These are phyloP conservation scores for Eucalyptus virginea DNA, from an alignment of 345 rosid species.

Conservation along the genomic window DNA sequence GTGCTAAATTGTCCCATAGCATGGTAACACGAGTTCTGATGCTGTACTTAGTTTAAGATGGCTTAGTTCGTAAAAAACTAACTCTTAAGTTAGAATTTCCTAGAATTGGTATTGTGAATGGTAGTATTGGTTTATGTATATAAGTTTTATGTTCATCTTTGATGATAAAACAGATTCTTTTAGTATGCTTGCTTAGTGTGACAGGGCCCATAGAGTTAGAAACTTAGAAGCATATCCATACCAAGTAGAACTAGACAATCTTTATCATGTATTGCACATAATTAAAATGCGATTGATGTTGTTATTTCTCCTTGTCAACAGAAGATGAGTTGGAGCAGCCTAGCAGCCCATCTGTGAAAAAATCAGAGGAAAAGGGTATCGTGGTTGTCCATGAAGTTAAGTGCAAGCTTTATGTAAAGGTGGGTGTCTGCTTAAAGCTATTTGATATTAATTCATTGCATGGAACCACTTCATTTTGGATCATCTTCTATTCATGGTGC, in stretches of 20 bases:
- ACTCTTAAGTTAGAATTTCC: neutral
- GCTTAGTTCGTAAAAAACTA: neutral
- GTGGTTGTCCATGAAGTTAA: conserved; percentile 86
- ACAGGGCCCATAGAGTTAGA: neutral
- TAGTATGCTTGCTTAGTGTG: neutral
- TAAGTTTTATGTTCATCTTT: neutral
- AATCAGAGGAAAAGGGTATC: conserved; percentile 77
- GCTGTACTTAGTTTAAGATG: neutral
- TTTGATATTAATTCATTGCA: neutral
- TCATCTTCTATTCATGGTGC: neutral
- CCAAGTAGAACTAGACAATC: neutral
- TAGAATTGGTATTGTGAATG: neutral
- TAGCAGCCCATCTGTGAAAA: conserved; percentile 88
- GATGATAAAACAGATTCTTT: neutral
- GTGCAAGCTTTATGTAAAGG: conserved; percentile 96
- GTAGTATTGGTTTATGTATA: neutral
- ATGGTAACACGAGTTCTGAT: neutral
- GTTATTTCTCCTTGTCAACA: conserved; percentile 9
- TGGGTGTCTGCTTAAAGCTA: conserved; percentile 1
- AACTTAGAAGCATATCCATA: neutral
- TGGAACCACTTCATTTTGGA: neutral
- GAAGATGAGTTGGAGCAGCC: conserved; percentile 73
- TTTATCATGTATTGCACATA: neutral
- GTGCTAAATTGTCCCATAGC: neutral
- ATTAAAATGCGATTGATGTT: neutral